Evolutionary conservation across 1,284 basidiomycete genomes (phyloP).

Genomic region (Marasmius sp.): DNA sequence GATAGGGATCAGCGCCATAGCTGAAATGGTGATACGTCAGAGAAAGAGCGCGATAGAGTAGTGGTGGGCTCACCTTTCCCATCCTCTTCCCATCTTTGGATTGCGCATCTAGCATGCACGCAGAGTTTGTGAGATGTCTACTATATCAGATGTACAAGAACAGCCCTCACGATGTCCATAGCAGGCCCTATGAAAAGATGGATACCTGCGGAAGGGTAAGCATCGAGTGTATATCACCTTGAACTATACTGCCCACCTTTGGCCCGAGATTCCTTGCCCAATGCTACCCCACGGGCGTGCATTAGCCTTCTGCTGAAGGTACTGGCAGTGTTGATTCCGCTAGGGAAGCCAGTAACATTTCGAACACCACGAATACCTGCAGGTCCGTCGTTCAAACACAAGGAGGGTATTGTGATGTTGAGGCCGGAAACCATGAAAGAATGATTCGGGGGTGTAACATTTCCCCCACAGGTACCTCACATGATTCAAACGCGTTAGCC

Average conservation of each 20-base stretch:
- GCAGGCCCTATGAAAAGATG: conserved; percentile 13
- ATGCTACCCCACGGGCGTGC: conserved; percentile 61
- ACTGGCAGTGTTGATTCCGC: conserved; percentile 53
- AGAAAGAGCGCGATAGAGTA: background rate
- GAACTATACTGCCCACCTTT: conserved; percentile 50
- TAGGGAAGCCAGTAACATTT: conserved; percentile 55
- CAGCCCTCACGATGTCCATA: conserved; percentile 31
- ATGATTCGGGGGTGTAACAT: conserved; percentile 45
- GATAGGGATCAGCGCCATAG: conserved; percentile 66
- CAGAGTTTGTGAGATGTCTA: background rate
- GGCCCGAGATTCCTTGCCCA: conserved; percentile 71
- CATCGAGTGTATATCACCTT: background rate
- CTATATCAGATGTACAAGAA: background rate
- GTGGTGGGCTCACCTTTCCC: conserved; percentile 31
- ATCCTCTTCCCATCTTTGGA: conserved; percentile 52
- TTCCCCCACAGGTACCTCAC: conserved; percentile 62
- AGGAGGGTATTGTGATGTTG: conserved; percentile 39
- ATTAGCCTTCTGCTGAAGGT: conserved; percentile 56
- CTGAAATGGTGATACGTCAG: conserved; percentile 22
- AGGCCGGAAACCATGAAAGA: conserved; percentile 8
- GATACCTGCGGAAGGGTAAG: conserved; percentile 17
- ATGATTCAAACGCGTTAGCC: background rate
- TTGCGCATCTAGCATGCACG: conserved; percentile 16
- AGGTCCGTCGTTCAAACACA: conserved; percentile 59
- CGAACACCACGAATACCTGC: conserved; percentile 49